Percentiles rank a stretch among this genome's conserved stretches.
phyloP scores from a whole-genome alignment of 805 yeast genomes.

The Candida parachauliodes region DNA sequence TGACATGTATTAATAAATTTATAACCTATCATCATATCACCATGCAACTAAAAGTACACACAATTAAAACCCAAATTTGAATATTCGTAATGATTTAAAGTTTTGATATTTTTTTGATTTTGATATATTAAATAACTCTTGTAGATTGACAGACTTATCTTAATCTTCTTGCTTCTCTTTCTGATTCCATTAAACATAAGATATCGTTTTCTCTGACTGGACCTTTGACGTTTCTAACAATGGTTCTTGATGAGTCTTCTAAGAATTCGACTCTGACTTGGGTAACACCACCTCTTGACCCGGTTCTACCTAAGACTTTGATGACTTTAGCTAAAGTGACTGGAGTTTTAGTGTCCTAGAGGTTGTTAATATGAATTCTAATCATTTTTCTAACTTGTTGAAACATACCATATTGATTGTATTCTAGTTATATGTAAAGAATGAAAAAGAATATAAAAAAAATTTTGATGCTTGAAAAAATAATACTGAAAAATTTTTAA shows the following conservation, averaged over 20 bases:
- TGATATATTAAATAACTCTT: neutral
- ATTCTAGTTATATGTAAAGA: slow-evolving; percentile 5
- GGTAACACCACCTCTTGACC: slow-evolving; percentile 95
- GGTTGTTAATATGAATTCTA: slow-evolving; percentile 7
- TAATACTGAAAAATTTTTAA: no score
- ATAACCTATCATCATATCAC: slow-evolving; percentile 6
- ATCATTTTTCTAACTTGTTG: no score
- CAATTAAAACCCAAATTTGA: slow-evolving; percentile 1
- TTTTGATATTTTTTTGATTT: neutral
- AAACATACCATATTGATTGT: slow-evolving; percentile 8
- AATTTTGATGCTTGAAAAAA: neutral
- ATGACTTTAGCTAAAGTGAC: slow-evolving; percentile 99
- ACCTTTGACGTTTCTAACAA: slow-evolving; percentile 49
- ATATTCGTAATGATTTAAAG: neutral
- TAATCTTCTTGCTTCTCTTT: slow-evolving; percentile 66
- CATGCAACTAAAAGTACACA: slow-evolving; percentile 8
- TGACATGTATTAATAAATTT: slow-evolving; percentile 8
- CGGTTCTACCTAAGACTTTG: slow-evolving; percentile 99
- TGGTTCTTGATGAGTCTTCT: slow-evolving; percentile 46
- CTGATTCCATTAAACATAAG: slow-evolving; percentile 99
- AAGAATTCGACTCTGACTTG: slow-evolving; percentile 49
- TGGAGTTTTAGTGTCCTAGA: slow-evolving; percentile 57
- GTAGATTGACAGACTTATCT: no score
- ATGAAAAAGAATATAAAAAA: slow-evolving; percentile 7
- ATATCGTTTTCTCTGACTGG: slow-evolving; percentile 73